Conservation (phyloP, 2,329 filamentous ascomycete genomes). For the Torrubiella hemipterigena region DNA sequence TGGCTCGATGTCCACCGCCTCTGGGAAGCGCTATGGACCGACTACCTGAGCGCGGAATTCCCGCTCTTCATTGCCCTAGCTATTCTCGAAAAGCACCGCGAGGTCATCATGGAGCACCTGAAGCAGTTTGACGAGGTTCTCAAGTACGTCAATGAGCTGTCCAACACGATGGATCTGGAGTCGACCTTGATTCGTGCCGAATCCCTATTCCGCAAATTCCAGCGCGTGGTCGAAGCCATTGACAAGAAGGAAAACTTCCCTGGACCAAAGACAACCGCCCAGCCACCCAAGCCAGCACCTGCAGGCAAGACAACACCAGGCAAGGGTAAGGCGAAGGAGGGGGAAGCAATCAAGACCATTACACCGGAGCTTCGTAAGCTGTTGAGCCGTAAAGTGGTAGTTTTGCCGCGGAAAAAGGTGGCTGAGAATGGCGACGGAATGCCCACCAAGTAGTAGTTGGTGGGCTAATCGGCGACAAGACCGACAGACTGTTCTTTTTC, state of each 20-base stretch:
- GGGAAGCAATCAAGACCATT: conserved; percentile 26
- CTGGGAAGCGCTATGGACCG: conserved; percentile 93
- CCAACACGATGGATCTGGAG: conserved; percentile 81
- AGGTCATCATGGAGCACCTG: conserved; percentile 90
- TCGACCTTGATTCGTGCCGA: conserved; percentile 82
- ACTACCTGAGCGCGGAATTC: conserved; percentile 78
- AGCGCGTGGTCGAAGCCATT: conserved; percentile 77
- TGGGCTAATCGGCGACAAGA: no score
- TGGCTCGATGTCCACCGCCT: conserved; percentile 78
- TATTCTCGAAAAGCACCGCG: conserved; percentile 89
- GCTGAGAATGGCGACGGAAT: conserved; percentile 23
- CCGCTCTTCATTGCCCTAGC: conserved; percentile 90
- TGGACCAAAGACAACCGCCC: conserved; percentile 20
- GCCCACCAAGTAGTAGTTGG: conserved; percentile 14
- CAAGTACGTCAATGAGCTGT: conserved; percentile 97
- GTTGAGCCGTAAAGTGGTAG: conserved; percentile 34
- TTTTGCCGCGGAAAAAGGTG: conserved; percentile 25
- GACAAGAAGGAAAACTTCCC: conserved; percentile 89
- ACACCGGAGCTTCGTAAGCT: conserved; percentile 44
- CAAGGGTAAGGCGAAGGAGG: conserved; percentile 26
- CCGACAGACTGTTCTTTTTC: no score
- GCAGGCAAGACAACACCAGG: conserved; percentile 9
- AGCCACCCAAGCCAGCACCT: background rate
- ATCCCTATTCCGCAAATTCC: conserved; percentile 75
- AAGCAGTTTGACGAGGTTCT: conserved; percentile 93